Evolutionary conservation across 352 stramenopile species (phyloP).

Genomic region (Blastocystis hominis): DNA sequence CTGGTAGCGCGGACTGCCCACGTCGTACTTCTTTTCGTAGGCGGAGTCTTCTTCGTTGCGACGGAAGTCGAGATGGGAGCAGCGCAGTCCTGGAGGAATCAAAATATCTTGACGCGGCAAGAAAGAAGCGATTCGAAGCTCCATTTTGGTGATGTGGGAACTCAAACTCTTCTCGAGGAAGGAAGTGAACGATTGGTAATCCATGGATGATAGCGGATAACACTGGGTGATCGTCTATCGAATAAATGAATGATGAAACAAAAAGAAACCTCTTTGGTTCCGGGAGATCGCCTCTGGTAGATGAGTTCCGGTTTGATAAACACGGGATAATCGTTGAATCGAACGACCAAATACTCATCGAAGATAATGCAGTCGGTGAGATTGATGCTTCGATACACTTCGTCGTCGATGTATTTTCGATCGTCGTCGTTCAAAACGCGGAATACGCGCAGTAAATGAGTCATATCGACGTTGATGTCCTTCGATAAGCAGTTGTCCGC

Average conservation of each 20-base stretch:
- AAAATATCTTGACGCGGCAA: not conserved
- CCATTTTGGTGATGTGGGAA: not conserved
- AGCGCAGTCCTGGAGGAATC: not conserved
- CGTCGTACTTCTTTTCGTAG: not conserved
- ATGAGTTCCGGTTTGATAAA: conserved; percentile 8
- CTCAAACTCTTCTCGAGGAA: not conserved
- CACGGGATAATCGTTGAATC: not conserved
- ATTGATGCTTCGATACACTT: not conserved
- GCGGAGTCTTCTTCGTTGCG: not conserved
- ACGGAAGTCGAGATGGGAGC: too few relatives aligned
- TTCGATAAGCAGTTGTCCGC: not conserved
- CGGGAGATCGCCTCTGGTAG: not conserved
- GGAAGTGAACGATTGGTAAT: not conserved
- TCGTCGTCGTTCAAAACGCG: not conserved
- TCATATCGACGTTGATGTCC: not conserved
- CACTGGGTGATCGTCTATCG: not conserved
- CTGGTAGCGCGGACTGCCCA: conserved; percentile 16
- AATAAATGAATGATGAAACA: not conserved
- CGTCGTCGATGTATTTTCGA: not conserved
- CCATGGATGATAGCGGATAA: not conserved
- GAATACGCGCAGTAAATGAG: not conserved
- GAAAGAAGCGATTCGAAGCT: not conserved
- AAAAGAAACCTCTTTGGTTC: not conserved
- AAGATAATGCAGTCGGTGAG: not conserved
- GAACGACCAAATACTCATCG: conserved; percentile 24